Evolutionary conservation across 768 basidiomycete species (phyloP).

Genomic region (Favolaschia claudopus): DNA sequence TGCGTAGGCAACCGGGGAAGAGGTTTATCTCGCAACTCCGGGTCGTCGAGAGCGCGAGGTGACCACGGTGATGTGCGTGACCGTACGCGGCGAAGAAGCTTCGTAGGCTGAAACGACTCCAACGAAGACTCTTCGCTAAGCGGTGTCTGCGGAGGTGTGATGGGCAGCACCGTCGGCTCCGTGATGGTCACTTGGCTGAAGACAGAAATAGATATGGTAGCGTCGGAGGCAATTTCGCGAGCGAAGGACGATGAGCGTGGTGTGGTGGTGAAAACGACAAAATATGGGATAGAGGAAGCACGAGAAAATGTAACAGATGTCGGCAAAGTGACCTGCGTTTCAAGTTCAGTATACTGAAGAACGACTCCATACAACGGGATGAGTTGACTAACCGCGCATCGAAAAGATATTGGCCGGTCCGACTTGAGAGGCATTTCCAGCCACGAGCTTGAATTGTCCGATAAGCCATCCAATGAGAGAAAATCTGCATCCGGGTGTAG

Average conservation of each 20-base stretch:
- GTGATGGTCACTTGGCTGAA: constrained; percentile 66
- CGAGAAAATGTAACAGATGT: constrained; percentile 68
- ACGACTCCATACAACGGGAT: not conserved
- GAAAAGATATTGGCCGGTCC: constrained; percentile 69
- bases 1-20: constrained; percentile 50
- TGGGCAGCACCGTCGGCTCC: constrained; percentile 47
- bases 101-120: constrained; percentile 10
- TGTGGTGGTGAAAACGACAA: constrained; percentile 74
- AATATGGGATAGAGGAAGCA: constrained; percentile 69
- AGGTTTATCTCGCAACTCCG: constrained; percentile 46
- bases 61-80: constrained; percentile 32
- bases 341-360: constrained; percentile 7
- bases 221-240: constrained; percentile 73
- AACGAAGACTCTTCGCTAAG: constrained; percentile 51
- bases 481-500: constrained; percentile 68
- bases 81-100: constrained; percentile 16
- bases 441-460: constrained; percentile 61
- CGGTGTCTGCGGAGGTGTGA: constrained; percentile 59
- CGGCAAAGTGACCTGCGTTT: constrained; percentile 70
- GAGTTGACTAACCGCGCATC: constrained; percentile 65
- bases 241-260: constrained; percentile 61
- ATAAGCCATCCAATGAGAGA: constrained; percentile 59
- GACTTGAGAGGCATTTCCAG: constrained; percentile 70
- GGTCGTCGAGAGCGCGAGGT: constrained; percentile 33
- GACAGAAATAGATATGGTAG: constrained; percentile 73